Evolutionary conservation across 352 stramenopile genomes (phyloP), one percentile per base, ranked within the genome.

Genomic region (Blastocystis hominis): DNA sequence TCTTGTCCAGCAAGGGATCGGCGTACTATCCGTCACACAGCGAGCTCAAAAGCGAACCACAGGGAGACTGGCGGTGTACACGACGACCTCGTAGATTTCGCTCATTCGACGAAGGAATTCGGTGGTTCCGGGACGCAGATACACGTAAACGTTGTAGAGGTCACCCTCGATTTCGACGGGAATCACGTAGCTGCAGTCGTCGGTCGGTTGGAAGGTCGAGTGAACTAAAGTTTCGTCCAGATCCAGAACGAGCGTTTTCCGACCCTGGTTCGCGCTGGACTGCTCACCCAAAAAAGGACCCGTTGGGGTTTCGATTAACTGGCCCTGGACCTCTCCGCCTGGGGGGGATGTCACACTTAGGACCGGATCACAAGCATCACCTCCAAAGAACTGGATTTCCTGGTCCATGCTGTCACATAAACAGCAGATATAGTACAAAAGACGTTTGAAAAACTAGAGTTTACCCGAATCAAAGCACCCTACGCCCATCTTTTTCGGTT

Each of bases 171-270:
- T 97, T 69, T 97, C 93, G n/a, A 98, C 95, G 44, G 95, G 94
- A 88, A 98, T 98, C 53, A 98, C 93, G 90, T 97, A 97, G 91
- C 98, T 94, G 3, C 95, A 93, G 86, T 95, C 95, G 20, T 90
- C 81, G 15, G 97, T 96, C 6, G 95, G 92, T 90, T 93, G 92
- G 89, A 98, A 98, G 55, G 94, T 98, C 50, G 93, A 97, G 91
- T 98, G 95, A 10, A 98, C 96, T 3, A 99, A 90, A 17, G 96
- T 98, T 89, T 98, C 96, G 90, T 98, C 96, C 38, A 99, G 90
- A 88, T 99, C 96, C 30, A 98, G 91, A 38, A 97, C 93, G 34
- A 97, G 91, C 53, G 93, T 95, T 88, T 96, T 95, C 86, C 95
- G 95, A 56, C 91, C 92, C 2, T 88, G 79, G 68, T 95, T 92